Evolutionary conservation across 257 asterid species (phyloP).

Genomic region (Petunia secreta): DNA sequence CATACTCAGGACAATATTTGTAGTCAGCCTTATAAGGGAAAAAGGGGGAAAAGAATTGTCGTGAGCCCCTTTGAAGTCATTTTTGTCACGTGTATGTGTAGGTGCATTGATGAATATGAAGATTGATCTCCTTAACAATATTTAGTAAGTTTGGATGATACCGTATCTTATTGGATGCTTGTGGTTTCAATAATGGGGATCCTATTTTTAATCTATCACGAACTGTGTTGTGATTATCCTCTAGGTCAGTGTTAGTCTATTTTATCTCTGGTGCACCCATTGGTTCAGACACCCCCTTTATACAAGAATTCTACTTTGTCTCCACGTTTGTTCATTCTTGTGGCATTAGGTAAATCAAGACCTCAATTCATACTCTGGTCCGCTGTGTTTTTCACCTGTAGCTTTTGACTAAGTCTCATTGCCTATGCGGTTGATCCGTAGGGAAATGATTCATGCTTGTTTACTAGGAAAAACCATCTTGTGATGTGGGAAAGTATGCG

Average conservation of each 20-base stretch:
- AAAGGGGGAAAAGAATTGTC: not conserved
- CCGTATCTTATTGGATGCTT: not conserved
- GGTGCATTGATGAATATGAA: not conserved
- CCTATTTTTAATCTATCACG: not conserved
- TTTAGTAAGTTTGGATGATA: not conserved
- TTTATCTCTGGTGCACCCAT: too few relatives aligned
- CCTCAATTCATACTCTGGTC: not conserved
- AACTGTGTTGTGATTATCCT: not conserved
- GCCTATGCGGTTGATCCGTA: not conserved
- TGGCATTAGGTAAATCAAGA: slow-evolving; percentile 18
- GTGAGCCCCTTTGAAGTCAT: slow-evolving; percentile 20
- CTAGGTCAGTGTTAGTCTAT: not conserved
- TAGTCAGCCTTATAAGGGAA: not conserved
- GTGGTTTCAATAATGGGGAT: not conserved
- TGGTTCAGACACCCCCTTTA: too few relatives aligned
- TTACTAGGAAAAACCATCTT: not conserved
- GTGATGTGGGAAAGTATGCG: not conserved
- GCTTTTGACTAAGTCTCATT: not conserved
- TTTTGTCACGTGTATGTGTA: not conserved
- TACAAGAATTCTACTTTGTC: not conserved
- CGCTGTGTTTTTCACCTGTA: not conserved
- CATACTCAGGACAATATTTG: not conserved
- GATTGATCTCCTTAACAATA: not conserved
- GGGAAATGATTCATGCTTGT: slow-evolving; percentile 13
- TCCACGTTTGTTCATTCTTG: not conserved